These are phyloP conservation scores for Aspergillus incahuasiensis DNA, from an alignment of 495 filamentous ascomycete genomes.

Conservation along the genomic window DNA sequence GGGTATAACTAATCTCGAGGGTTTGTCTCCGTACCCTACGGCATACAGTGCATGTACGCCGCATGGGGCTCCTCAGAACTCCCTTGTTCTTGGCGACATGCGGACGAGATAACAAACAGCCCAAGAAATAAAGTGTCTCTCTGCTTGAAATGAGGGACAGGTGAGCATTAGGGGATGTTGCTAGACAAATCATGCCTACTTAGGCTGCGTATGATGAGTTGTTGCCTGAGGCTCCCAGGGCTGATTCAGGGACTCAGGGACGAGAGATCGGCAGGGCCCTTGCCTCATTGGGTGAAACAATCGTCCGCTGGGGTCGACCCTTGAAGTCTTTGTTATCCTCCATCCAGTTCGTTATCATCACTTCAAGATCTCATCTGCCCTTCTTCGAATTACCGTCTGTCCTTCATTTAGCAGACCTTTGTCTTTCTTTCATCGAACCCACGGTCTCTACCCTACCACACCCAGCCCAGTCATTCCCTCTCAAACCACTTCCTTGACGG, in stretches of 20 bases:
- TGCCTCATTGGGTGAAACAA: slow-evolving; percentile 17
- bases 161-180: not conserved
- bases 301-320: slow-evolving; percentile 2
- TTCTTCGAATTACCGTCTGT: slow-evolving; percentile 12
- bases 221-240: not conserved
- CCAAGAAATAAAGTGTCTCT: too few species aligned
- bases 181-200: too few species aligned
- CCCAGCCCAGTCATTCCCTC: slow-evolving; percentile 28
- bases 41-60: too few species aligned
- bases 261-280: slow-evolving; percentile 18
- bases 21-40: too few species aligned
- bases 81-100: too few species aligned
- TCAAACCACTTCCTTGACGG: slow-evolving; percentile 9
- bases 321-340: slow-evolving; percentile 3
- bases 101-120: too few species aligned
- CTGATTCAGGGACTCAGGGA: not conserved
- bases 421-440: slow-evolving; percentile 24
- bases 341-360: not conserved
- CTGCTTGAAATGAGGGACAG: too few species aligned
- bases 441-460: slow-evolving; percentile 11
- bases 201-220: not conserved
- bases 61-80: too few species aligned
- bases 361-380: slow-evolving; percentile 11
- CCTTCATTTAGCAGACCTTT: slow-evolving; percentile 19
- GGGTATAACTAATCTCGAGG: too few species aligned